Base-by-base conservation (phyloP, 768 basidiomycete genomes). In the Boletus reticulatus region DNA sequence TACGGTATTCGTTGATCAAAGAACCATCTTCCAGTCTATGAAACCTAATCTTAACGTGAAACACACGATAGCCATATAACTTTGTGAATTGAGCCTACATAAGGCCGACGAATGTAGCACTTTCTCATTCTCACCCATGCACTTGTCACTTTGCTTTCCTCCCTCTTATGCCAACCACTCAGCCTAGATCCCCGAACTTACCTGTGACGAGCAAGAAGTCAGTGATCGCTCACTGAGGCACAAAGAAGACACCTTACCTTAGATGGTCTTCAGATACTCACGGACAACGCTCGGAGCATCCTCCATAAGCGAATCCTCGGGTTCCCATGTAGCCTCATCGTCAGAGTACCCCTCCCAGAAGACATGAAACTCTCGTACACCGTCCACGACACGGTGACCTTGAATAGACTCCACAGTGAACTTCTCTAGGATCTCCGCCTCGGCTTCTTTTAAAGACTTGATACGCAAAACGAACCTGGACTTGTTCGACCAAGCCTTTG, bases 291-390 rank as follows among this genome's bases (percentile, higher is more conserved):
- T 37, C 0, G 83, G 81, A 9, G 81, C 81, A 66, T 87, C 85
- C 46, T 77, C 70, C 54, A 71, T 43, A 32, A 87, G 72, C 5
- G 65, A 65, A 9, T 44, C 52, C 60, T 79, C 79, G 11, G 77
- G 78, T 61, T 87, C 84, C 85, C 85, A 87, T 29, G 84, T 82
- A 11, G 78, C 81, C 24, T 81, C 77, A 1, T 70, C 65, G 7
- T 75, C 71, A 0, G 73, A 48, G 62, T 85, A 87, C 0, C 84
- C 84, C 37, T 70, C 66, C 85, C 85, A 87, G 54, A 73, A 72
- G 16, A 87, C 80, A 43, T 70, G 60, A 57, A 78, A 84, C 53
- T 82, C 73, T 41, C 69, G 59, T 10, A 67, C 67, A 17, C 78
- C 71, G 8, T 74, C 57, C 31, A 65, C 63, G 20, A 59, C 62